These are phyloP conservation scores for Kodamaea arcana DNA, from an alignment of 1,139 yeast genomes.

Conservation along the genomic window DNA sequence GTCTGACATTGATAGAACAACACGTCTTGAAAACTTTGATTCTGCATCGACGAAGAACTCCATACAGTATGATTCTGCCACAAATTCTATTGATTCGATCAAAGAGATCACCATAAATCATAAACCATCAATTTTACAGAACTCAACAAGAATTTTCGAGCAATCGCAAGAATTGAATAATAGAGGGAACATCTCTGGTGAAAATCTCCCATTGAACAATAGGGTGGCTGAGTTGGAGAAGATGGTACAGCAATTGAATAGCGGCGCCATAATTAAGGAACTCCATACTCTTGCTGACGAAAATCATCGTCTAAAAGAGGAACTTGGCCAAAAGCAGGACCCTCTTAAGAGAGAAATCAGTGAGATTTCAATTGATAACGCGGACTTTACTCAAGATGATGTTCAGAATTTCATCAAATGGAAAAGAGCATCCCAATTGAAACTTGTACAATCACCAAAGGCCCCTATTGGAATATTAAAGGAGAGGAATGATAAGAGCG, in stretches of 20 bases:
- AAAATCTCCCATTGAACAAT: constrained; percentile 7
- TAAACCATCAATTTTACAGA: constrained; percentile 12
- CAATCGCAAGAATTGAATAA: constrained; percentile 3
- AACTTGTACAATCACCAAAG: constrained; percentile 16
- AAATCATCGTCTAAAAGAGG: constrained; percentile 14
- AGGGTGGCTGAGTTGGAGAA: constrained; percentile 19
- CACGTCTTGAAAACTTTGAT: constrained; percentile 6
- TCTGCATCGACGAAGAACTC: constrained; percentile 7
- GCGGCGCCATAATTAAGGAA: constrained; percentile 8
- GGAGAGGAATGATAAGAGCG: constrained; percentile 11
- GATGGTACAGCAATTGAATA: constrained; percentile 12
- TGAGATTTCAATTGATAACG: constrained; percentile 20
- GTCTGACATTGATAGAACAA: constrained; percentile 11
- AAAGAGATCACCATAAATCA: constrained; percentile 9
- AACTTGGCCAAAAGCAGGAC: constrained; percentile 8
- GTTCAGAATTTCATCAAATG: constrained; percentile 27
- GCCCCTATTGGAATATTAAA: constrained; percentile 11
- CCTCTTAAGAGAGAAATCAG: constrained; percentile 7
- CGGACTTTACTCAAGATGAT: constrained; percentile 21
- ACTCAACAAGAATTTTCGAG: constrained; percentile 10
- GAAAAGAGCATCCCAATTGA: constrained; percentile 39
- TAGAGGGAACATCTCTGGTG: too few relatives aligned
- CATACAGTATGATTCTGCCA: neutral
- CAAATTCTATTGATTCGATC: constrained; percentile 2
- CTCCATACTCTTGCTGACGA: constrained; percentile 13